phyloP scores from a whole-genome alignment of 1,139 yeast species.

The Pichia terricola region DNA sequence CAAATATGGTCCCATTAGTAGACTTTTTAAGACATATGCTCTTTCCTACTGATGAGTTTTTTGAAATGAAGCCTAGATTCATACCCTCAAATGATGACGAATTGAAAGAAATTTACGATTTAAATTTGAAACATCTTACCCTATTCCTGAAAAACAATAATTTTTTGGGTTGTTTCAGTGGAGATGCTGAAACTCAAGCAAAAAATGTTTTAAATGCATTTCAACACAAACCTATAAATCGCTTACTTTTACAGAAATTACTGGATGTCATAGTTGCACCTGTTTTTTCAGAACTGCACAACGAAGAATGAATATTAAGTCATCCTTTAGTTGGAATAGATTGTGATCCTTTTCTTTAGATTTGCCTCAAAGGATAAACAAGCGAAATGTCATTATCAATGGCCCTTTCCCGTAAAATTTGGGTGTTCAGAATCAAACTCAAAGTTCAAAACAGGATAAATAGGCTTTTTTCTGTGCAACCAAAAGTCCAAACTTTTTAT shows the following conservation, averaged over 20 bases:
- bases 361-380: no score
- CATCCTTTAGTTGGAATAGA: no score
- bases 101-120: slow-evolving; percentile 11
- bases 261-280: slow-evolving; percentile 30
- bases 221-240: slow-evolving; percentile 30
- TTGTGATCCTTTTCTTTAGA: no score
- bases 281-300: slow-evolving; percentile 30
- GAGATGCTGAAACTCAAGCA: slow-evolving; percentile 1
- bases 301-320: no score
- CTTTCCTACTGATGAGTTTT: slow-evolving; percentile 21
- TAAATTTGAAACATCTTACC: slow-evolving; percentile 8
- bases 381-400: no score
- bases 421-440: no score
- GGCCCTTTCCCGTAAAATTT: no score
- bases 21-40: slow-evolving; percentile 17
- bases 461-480: no score
- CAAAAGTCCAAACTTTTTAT: no score
- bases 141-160: neutral
- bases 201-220: slow-evolving; percentile 27
- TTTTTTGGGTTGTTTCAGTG: neutral
- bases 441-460: no score
- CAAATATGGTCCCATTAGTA: slow-evolving; percentile 1
- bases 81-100: slow-evolving; percentile 21
- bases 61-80: slow-evolving; percentile 20
- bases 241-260: slow-evolving; percentile 30